Conservation (phyloP, 305 asterid genomes). For the Plantago lanceolata region DNA sequence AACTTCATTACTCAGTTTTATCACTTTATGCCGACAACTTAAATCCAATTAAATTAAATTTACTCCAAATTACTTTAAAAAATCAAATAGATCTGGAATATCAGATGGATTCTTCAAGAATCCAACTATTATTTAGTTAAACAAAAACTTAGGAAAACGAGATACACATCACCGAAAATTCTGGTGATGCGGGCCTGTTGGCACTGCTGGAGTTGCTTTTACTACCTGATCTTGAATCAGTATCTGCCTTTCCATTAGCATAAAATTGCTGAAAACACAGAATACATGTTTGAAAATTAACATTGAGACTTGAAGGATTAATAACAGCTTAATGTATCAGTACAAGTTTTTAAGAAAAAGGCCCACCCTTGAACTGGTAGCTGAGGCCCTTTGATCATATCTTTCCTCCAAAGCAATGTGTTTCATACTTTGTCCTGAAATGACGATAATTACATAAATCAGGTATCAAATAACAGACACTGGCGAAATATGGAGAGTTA, state of each 20-base stretch:
- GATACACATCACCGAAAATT: no score
- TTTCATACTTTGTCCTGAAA: slow-evolving; percentile 53
- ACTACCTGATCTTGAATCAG: slow-evolving; percentile 58
- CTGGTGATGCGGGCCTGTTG: no score
- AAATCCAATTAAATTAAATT: no score
- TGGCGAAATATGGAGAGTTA: slow-evolving; percentile 5
- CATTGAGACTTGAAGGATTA: slow-evolving; percentile 14
- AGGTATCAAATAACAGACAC: slow-evolving; percentile 14
- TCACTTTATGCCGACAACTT: no score
- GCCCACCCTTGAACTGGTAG: slow-evolving; percentile 58
- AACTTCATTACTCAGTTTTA: no score
- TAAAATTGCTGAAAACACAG: slow-evolving; percentile 61
- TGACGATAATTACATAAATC: slow-evolving; percentile 21
- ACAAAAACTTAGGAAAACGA: no score
- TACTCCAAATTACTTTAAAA: no score
- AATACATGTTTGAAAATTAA: slow-evolving; percentile 21
- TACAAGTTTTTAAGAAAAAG: slow-evolving; percentile 14
- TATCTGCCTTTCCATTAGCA: slow-evolving; percentile 62
- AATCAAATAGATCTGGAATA: no score
- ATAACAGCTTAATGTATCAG: slow-evolving; percentile 2
- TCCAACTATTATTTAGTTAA: no score
- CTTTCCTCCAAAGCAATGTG: slow-evolving; percentile 40
- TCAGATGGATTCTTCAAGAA: no score
- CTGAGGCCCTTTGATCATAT: slow-evolving; percentile 37
- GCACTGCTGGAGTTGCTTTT: no score